A percentile compares a stretch with the other conserved stretches of the same genome.
phyloP scores from a whole-genome alignment of 495 filamentous ascomycete species.

The Pseudoneurospora amorphoporcata region DNA sequence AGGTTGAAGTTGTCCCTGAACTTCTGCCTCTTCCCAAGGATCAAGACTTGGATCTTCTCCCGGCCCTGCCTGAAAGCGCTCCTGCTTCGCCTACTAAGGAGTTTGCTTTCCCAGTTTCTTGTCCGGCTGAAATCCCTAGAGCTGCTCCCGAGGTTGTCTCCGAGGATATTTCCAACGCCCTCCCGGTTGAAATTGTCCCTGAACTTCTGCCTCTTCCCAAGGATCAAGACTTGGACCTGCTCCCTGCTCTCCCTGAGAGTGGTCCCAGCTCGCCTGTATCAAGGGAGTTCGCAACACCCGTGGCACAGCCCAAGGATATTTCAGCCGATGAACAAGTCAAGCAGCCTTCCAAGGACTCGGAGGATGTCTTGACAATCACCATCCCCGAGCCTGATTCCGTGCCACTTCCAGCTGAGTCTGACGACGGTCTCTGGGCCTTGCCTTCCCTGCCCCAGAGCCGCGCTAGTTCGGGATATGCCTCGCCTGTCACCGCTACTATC shows the following conservation, averaged over 20 bases:
- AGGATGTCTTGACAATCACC: not conserved
- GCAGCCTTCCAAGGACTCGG: not conserved
- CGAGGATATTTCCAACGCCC: not conserved
- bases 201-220: not conserved
- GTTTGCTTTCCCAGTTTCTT: not conserved
- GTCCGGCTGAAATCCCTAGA: slow-evolving; percentile 2
- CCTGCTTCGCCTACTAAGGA: slow-evolving; percentile 4
- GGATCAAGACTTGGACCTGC: slow-evolving; percentile 19
- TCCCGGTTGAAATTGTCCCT: not conserved
- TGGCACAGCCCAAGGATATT: not conserved
- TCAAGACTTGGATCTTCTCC: slow-evolving; percentile 2
- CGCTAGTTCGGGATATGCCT: not conserved
- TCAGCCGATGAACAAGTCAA: not conserved
- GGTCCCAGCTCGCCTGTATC: not conserved
- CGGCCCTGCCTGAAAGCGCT: slow-evolving; percentile 9
- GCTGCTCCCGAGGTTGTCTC: not conserved
- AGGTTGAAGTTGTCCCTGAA: not conserved
- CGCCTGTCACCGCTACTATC: not conserved
- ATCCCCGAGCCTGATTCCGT: not conserved
- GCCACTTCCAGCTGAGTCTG: not conserved
- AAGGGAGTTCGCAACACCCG: not conserved
- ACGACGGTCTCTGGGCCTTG: not conserved
- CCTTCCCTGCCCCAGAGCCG: not conserved
- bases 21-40: not conserved
- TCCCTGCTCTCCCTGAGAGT: slow-evolving; percentile 11